Conservation (phyloP, 177 flowering plant species). For the Vitis hybrid region DNA sequence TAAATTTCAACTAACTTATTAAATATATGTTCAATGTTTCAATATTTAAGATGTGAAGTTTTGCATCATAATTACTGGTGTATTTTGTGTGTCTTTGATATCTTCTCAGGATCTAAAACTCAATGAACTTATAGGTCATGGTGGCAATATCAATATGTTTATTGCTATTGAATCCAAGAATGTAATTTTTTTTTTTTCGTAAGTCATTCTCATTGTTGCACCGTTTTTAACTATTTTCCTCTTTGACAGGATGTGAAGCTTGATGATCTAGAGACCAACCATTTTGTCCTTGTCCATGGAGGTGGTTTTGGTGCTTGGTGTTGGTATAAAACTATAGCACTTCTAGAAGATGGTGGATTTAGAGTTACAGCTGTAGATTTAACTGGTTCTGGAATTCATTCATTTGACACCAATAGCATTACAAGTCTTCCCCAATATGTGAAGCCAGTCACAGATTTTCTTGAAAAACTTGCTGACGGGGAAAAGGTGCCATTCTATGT, state of each 20-base stretch:
- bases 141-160: no score
- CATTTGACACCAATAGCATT: conserved; percentile 72
- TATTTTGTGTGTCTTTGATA: not conserved
- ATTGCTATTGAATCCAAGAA: no score
- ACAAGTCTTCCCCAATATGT: conserved; percentile 84
- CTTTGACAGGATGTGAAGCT: conserved; percentile 50
- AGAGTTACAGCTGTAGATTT: conserved; percentile 84
- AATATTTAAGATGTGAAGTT: conserved; percentile 1
- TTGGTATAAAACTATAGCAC: conserved; percentile 95
- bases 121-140: not conserved
- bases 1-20: not conserved
- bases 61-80: not conserved
- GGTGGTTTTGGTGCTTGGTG: conserved; percentile 99
- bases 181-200: not conserved
- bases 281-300: conserved; percentile 94
- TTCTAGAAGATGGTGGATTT: conserved; percentile 82
- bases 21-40: not conserved
- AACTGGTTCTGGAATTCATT: conserved; percentile 86
- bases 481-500: conserved; percentile 49
- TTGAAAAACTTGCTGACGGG: conserved; percentile 65
- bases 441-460: conserved; percentile 69
- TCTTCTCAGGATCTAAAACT: not conserved
- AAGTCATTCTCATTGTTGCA: not conserved
- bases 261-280: conserved; percentile 71
- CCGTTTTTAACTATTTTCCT: not conserved